Base-by-base conservation (phyloP, 345 rosid genomes). In the Capsella bursapastoris region DNA sequence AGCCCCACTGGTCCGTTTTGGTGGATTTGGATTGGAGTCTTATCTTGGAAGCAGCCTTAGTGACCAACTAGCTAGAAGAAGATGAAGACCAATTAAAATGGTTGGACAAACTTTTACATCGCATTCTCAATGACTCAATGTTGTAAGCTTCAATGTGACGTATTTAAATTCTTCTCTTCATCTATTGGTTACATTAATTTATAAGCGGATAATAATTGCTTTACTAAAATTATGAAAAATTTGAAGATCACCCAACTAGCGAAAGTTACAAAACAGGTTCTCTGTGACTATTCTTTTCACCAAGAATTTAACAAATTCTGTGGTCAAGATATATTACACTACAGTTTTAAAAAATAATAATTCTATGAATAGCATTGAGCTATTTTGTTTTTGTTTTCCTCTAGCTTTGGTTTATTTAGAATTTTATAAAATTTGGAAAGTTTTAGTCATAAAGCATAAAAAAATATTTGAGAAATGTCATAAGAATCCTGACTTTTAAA, bases 151-250 rank as follows among this genome's bases (percentile, higher is more conserved):
- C 59, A 70, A 9, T 64, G 66, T 70, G 60, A 64, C 75, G 80
- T 77, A 57, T 77, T 57, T 38, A 64, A 77, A 70, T 77, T 77
- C 62, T 77, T 64, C 72, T 77, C 62, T 64, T 58, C 72, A 29
- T 70, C 47, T 51, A 77, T 70, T 77, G 80, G 80, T 64, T 64
- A 38, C 3, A 41, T 14, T 15, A n/a, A 51, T 7, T 15, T 32
- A 38, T 29, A 60, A 52, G 53, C 70, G 16, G 70, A 56, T 32
- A 44, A 60, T 68, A 45, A 41, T 41, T 52, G 63, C 15, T 76
- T 43, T 44, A 52, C 7, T 10, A 25, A 43, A 43, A 5, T 43
- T 34, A 12, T 7, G 16, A 22, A 50, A 52, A 6, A 44, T 14
- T 12, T 13, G 32, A 75, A 55, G 7, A 61, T 15, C 32, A 38